Evolutionary conservation across 345 rosid species (phyloP).

Genomic region (Hibiscus trionum): DNA sequence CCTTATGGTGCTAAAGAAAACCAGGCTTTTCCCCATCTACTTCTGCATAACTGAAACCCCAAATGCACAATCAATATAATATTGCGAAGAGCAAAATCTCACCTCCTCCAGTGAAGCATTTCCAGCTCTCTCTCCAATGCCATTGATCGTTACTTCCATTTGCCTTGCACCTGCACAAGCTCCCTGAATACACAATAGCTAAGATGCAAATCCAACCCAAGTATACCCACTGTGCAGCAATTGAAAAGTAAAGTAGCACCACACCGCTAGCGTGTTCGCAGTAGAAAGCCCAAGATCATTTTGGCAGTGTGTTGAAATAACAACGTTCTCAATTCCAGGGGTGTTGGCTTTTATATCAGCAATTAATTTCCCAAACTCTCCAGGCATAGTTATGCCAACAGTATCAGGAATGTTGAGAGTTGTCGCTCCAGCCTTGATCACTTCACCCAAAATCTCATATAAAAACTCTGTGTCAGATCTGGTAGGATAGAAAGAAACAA

Average conservation of each 20-base stretch:
- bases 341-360: constrained; percentile 87
- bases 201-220: constrained; percentile 13
- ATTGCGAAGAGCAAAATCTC: not conserved
- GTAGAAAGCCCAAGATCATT: constrained; percentile 99
- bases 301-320: constrained; percentile 95
- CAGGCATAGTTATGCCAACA: constrained; percentile 77
- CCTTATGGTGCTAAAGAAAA: not conserved
- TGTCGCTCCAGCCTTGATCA: constrained; percentile 92
- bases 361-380: constrained; percentile 75
- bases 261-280: constrained; percentile 87
- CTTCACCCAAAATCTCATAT: constrained; percentile 80
- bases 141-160: constrained; percentile 89
- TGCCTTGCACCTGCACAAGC: constrained; percentile 91
- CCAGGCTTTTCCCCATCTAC: not conserved
- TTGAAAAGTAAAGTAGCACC: constrained; percentile 6
- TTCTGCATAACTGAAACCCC: not conserved
- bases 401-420: constrained; percentile 94
- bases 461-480: constrained; percentile 86
- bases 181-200: constrained; percentile 46
- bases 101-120: constrained; percentile 99
- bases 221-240: not conserved
- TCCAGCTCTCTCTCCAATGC: constrained; percentile 99
- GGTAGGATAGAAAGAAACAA: not conserved
- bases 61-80: not conserved
- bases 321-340: constrained; percentile 73